Base-by-base conservation (phyloP, 2,329 filamentous ascomycete genomes). In the Domatiomyces globalis region DNA sequence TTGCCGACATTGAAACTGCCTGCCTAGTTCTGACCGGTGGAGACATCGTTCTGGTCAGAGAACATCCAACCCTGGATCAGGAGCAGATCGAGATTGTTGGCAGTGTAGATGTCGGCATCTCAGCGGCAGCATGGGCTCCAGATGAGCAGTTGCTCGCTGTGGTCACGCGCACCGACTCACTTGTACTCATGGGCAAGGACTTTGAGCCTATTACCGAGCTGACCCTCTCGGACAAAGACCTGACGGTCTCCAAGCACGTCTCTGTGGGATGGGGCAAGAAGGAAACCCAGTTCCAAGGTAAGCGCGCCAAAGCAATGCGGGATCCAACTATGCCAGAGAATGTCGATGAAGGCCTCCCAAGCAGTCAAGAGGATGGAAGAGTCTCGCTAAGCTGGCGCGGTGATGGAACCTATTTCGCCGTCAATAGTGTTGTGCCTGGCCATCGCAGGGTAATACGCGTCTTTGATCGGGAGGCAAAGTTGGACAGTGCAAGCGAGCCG, bases 181-280 rank as follows among this genome's bases (percentile, higher is more conserved):
- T 92, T 27, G 75, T 96, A 52, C 87, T 95, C 64, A 95, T 98
- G 90, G 95, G 88, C 51, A 79, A 88, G 56, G 81, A 83, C 22
- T 94, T 96, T 58, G 90, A 96, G 60, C 83, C 83, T 52, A 80
- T 94, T 43, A 79, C 84, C 33, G 85, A 89, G 66, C 76, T 85
- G 49, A 71, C 75, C 33, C 80, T 96, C 66, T 79, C 78, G 0
- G 65, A 73, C 0, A 86, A 89, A 45, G 90, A 94, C 67, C 77
- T 94, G 56, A 84, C 84, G 60, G 79, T 81, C n/a, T 96, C 85
- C 22, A 92, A 84, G 66, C 89, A 95, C 71, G 92, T 95, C 52
- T 94, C 88, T 18, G 90, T 98, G 19, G 92, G 92, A 48, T 98
- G 92, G 92, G 92, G 92, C 54, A 96, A 96, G 72, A 87, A 85